A percentile compares a stretch with the other conserved stretches of the same genome.
These are phyloP conservation scores for Leccinellum rugosiceps DNA, from an alignment of 768 basidiomycete species.

Conservation along the genomic window DNA sequence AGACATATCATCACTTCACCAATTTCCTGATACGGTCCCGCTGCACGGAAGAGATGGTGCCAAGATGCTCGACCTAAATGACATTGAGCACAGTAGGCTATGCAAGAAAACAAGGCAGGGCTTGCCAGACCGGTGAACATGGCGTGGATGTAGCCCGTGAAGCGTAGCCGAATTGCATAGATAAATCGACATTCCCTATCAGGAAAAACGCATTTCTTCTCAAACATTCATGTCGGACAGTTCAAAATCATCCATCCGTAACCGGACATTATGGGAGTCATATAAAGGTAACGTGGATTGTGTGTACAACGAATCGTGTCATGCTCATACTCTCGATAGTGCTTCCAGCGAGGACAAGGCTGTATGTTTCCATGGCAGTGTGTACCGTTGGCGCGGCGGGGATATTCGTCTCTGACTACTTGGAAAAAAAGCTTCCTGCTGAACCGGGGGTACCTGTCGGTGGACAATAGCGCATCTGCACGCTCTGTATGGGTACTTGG, in stretches of 20 bases:
- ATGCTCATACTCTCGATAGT: conserved; percentile 34
- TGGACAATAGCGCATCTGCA: conserved; percentile 4
- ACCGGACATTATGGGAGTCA: conserved; percentile 40
- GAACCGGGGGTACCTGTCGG: background rate
- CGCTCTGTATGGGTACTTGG: background rate
- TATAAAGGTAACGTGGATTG: conserved; percentile 36
- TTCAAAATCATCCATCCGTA: conserved; percentile 9
- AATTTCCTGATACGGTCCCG: too few species aligned
- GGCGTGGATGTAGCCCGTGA: background rate
- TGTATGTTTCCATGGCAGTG: conserved; percentile 47
- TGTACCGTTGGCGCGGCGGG: conserved; percentile 48
- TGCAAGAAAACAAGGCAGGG: conserved; percentile 1
- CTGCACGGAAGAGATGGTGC: conserved; percentile 62
- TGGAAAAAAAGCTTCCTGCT: conserved; percentile 42
- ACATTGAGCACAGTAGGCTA: conserved; percentile 3
- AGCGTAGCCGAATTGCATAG: background rate
- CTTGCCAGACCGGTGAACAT: conserved; percentile 85
- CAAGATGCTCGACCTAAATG: conserved; percentile 84
- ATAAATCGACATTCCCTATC: background rate
- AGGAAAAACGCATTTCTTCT: background rate
- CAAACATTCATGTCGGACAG: conserved; percentile 15
- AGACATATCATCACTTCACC: too few species aligned
- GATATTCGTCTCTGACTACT: conserved; percentile 46
- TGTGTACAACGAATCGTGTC: conserved; percentile 2
- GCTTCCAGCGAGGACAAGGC: conserved; percentile 51